Conservation (phyloP, 2,329 filamentous ascomycete species). For the Penicillium sp. region DNA sequence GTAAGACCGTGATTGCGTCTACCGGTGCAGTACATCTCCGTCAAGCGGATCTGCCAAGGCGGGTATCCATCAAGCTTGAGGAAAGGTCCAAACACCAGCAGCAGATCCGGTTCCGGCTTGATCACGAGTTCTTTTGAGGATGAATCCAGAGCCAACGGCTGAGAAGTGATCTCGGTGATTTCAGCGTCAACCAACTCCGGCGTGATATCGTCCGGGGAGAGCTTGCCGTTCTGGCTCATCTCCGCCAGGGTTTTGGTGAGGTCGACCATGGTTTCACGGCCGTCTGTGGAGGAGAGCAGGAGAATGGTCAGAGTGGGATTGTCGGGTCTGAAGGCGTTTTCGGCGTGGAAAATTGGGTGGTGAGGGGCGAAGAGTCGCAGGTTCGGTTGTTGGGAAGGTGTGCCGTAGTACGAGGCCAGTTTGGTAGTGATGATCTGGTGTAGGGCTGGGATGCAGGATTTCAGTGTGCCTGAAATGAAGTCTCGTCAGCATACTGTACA, state of each 20-base stretch:
- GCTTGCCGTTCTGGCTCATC: constrained; percentile 87
- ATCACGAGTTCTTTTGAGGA: constrained; percentile 42
- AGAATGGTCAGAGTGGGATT: constrained; percentile 56
- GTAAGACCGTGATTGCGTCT: constrained; percentile 38
- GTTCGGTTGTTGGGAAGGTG: constrained; percentile 59
- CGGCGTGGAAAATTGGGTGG: constrained; percentile 48
- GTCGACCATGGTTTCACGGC: constrained; percentile 89
- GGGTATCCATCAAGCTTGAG: constrained; percentile 88
- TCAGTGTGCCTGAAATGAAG: constrained; percentile 65
- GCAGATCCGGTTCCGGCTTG: constrained; percentile 83
- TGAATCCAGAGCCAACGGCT: constrained; percentile 23
- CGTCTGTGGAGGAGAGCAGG: constrained; percentile 82
- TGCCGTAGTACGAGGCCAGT: constrained; percentile 82
- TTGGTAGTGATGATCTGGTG: constrained; percentile 76
- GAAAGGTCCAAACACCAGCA: constrained; percentile 80
- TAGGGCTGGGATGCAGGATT: constrained; percentile 80
- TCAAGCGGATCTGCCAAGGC: constrained; percentile 91
- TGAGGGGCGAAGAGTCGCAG: constrained; percentile 72
- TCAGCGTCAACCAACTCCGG: constrained; percentile 85
- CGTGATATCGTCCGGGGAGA: constrained; percentile 76
- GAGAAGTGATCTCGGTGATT: constrained; percentile 57
- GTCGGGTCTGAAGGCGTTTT: constrained; percentile 21
- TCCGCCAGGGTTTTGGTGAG: constrained; percentile 89
- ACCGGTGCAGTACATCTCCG: constrained; percentile 76
- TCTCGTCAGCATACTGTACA: constrained; percentile 2